These are phyloP conservation scores for Trifolium repens DNA, from an alignment of 306 rosid species.

Conservation along the genomic window DNA sequence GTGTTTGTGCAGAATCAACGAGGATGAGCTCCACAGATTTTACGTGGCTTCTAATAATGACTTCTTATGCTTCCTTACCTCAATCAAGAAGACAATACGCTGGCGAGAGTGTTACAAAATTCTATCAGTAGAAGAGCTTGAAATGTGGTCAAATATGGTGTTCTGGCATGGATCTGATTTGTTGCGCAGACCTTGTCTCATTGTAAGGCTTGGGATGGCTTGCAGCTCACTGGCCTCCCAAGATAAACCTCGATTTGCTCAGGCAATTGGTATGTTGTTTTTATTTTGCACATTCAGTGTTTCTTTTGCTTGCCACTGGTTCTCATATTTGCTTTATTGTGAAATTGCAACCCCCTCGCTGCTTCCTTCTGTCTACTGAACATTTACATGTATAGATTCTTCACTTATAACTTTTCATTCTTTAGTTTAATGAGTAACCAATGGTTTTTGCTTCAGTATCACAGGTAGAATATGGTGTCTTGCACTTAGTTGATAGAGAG, in stretches of 20 bases:
- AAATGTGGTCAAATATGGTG: conserved; percentile 81
- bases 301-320: conserved; percentile 24
- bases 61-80: conserved; percentile 65
- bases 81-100: conserved; percentile 78
- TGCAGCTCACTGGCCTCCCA: conserved; percentile 61
- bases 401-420: conserved; percentile 25
- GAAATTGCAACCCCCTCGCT: background rate
- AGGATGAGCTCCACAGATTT: conserved; percentile 78
- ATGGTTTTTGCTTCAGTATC: conserved; percentile 75
- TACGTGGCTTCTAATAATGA: conserved; percentile 69
- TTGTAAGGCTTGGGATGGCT: conserved; percentile 83
- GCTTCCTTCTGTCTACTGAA: conserved; percentile 17
- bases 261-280: conserved; percentile 79
- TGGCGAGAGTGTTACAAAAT: conserved; percentile 83
- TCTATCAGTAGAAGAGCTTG: conserved; percentile 75
- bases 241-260: conserved; percentile 79
- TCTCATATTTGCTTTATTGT: conserved; percentile 29
- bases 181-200: conserved; percentile 71
- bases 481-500: conserved; percentile 68
- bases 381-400: conserved; percentile 25
- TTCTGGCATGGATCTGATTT: conserved; percentile 84
- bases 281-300: conserved; percentile 25
- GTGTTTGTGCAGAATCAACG: conserved; percentile 84
- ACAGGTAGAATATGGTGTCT: conserved; percentile 85
- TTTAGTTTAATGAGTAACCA: conserved; percentile 39